These are phyloP conservation scores for Penicillium simplicissimum DNA, from an alignment of 495 filamentous ascomycete species.

Conservation along the genomic window DNA sequence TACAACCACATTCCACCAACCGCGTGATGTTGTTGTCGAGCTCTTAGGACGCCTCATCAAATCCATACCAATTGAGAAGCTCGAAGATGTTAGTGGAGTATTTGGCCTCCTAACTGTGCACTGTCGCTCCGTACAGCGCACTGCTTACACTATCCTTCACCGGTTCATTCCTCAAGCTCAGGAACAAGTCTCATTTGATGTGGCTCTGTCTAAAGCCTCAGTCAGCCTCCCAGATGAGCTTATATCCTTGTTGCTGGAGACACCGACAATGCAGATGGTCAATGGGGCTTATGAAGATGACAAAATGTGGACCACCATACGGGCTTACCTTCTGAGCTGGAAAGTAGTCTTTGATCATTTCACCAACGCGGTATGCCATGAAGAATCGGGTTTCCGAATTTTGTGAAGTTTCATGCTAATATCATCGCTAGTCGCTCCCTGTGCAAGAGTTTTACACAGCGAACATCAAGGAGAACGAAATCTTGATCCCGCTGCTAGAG, in stretches of 20 bases:
- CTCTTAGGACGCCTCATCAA: slow-evolving; percentile 64
- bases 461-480: slow-evolving; percentile 71
- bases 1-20: slow-evolving; percentile 56
- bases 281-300: slow-evolving; percentile 43
- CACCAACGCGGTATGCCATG: slow-evolving; percentile 58
- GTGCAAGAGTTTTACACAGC: slow-evolving; percentile 77
- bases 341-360: slow-evolving; percentile 88
- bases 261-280: slow-evolving; percentile 50
- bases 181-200: slow-evolving; percentile 81
- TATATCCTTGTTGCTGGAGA: slow-evolving; percentile 61
- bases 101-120: slow-evolving; percentile 75
- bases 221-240: slow-evolving; percentile 70
- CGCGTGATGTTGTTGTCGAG: slow-evolving; percentile 69
- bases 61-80: slow-evolving; percentile 53
- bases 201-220: slow-evolving; percentile 69
- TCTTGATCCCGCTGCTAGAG: slow-evolving; percentile 66
- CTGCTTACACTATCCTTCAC: slow-evolving; percentile 81
- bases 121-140: slow-evolving; percentile 71
- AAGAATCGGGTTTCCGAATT: background rate
- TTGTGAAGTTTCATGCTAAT: slow-evolving; percentile 20
- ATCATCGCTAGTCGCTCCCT: slow-evolving; percentile 60
- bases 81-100: slow-evolving; percentile 59
- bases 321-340: slow-evolving; percentile 90
- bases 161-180: slow-evolving; percentile 71
- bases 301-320: slow-evolving; percentile 45